Conservation (phyloP, 108 stramenopile species). For the Stephanodiscus minutulus region DNA sequence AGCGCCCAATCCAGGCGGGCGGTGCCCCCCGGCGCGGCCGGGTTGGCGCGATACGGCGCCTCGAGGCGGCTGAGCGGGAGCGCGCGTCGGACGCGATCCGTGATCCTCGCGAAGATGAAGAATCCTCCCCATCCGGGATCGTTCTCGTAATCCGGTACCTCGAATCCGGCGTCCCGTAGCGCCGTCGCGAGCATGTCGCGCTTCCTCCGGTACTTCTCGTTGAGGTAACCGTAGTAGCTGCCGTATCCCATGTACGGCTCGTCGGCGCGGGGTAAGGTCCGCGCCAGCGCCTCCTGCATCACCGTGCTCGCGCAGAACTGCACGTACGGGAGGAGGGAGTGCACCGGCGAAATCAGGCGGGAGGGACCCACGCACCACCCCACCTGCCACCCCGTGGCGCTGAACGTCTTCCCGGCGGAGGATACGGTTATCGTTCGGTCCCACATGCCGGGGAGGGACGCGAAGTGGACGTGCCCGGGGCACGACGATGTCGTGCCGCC, state of each 20-base stretch:
- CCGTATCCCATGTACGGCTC: constrained; percentile 79
- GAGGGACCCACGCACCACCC: constrained; percentile 96
- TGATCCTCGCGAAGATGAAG: constrained; percentile 92
- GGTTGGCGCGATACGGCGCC: constrained; percentile 45
- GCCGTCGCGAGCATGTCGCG: constrained; percentile 77
- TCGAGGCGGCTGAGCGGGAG: constrained; percentile 56
- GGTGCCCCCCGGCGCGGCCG: constrained; percentile 75
- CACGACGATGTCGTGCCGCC: constrained; percentile 39
- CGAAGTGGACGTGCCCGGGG: constrained; percentile 85
- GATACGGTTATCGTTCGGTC: constrained; percentile 93
- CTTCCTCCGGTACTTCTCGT: constrained; percentile 81
- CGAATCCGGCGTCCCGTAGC: constrained; percentile 71
- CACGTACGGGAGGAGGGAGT: constrained; percentile 87
- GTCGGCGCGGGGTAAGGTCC: constrained; percentile 80
- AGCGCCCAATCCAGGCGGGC: constrained; percentile 86
- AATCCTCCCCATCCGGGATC: constrained; percentile 92
- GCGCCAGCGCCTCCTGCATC: constrained; percentile 90
- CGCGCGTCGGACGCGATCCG: constrained; percentile 57
- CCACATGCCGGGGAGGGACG: constrained; percentile 89
- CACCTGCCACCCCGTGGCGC: constrained; percentile 99
- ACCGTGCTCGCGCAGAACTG: constrained; percentile 97
- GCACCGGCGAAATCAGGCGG: constrained; percentile 71
- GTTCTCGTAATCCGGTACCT: constrained; percentile 71
- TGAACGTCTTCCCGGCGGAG: constrained; percentile 98
- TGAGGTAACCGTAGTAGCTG: constrained; percentile 79